These are phyloP conservation scores for Fagopyrum homotropicum DNA, from an alignment of 148 eudicot genomes.

Conservation along the genomic window DNA sequence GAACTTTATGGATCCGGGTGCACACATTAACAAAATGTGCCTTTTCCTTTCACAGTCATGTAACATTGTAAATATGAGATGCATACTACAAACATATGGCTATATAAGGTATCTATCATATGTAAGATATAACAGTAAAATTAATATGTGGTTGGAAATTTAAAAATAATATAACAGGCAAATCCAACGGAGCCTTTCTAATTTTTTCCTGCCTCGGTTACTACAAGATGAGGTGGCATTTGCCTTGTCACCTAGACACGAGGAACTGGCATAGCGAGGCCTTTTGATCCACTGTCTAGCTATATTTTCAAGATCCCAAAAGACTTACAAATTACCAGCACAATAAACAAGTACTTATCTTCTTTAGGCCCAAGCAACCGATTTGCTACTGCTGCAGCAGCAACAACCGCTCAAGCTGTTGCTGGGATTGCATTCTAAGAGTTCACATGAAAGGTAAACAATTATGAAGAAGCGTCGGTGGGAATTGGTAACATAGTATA, in stretches of 20 bases:
- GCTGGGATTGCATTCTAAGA: slow-evolving; percentile 86
- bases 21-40: not conserved
- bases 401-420: slow-evolving; percentile 92
- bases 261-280: no score
- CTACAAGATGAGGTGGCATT: not conserved
- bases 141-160: not conserved
- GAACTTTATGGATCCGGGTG: not conserved
- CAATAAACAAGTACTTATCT: slow-evolving; percentile 92
- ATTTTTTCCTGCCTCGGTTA: not conserved
- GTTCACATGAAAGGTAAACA: not conserved
- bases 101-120: not conserved
- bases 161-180: not conserved
- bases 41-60: not conserved
- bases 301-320: not conserved
- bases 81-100: not conserved
- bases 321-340: slow-evolving; percentile 50
- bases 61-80: not conserved
- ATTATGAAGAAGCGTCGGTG: not conserved
- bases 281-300: not conserved
- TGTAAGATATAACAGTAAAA: not conserved
- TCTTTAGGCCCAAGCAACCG: slow-evolving; percentile 99
- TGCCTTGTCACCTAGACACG: not conserved
- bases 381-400: slow-evolving; percentile 97
- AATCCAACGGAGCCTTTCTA: not conserved
- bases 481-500: not conserved